phyloP scores from a whole-genome alignment of 805 yeast species.

The Metschnikowia cerradonensis region DNA sequence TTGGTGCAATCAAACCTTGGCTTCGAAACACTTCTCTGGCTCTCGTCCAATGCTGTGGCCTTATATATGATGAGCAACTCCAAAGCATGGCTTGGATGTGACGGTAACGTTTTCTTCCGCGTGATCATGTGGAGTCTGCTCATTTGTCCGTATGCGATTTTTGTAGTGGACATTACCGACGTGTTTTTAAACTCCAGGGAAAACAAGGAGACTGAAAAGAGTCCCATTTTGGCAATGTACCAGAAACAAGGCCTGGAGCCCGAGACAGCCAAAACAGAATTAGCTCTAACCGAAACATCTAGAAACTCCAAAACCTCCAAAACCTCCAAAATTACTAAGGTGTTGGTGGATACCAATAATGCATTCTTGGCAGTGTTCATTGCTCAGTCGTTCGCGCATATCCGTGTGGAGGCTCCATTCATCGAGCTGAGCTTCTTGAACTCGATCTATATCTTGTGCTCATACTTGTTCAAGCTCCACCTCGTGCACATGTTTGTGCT shows the following conservation, averaged over 20 bases:
- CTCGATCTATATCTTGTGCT: constrained; percentile 19
- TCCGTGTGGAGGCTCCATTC: constrained; percentile 22
- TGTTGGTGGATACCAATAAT: constrained; percentile 28
- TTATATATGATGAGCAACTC: constrained; percentile 11
- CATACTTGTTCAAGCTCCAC: constrained; percentile 29
- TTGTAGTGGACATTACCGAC: constrained; percentile 14
- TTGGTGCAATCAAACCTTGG: constrained; percentile 5
- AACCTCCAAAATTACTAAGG: neutral
- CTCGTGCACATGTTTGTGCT: constrained; percentile 32
- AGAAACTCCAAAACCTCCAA: too few species aligned
- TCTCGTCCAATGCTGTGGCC: constrained; percentile 19
- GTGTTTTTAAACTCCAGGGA: neutral
- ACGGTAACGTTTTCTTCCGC: constrained; percentile 11
- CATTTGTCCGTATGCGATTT: constrained; percentile 21
- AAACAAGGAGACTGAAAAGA: neutral
- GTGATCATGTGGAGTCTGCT: constrained; percentile 18
- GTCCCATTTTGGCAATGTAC: too few species aligned
- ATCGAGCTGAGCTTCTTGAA: constrained; percentile 5
- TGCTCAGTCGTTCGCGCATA: constrained; percentile 30
- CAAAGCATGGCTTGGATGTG: constrained; percentile 6
- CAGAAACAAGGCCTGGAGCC: too few species aligned
- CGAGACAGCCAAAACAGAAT: too few species aligned
- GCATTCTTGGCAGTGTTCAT: constrained; percentile 34
- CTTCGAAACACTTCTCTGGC: constrained; percentile 20
- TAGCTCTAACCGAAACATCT: too few species aligned